These are phyloP conservation scores for Leccinum uliginosum DNA, from an alignment of 768 basidiomycete species.

Conservation along the genomic window DNA sequence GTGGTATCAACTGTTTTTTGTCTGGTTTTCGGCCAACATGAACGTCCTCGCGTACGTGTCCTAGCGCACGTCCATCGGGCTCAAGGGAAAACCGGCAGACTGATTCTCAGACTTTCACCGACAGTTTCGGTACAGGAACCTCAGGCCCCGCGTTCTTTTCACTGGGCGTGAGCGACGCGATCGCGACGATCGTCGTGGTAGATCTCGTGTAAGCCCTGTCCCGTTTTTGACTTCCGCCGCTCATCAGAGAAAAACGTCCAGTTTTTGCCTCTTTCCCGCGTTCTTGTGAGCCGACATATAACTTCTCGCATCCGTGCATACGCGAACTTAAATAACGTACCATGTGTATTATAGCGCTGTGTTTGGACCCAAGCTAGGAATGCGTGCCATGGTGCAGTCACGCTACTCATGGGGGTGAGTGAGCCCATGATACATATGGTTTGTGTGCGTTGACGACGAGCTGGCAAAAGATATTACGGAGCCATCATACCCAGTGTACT, in stretches of 20 bases:
- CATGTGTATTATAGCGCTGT: slow-evolving; percentile 33
- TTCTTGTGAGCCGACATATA: slow-evolving; percentile 30
- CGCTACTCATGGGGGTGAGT: slow-evolving; percentile 50
- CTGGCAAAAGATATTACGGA: slow-evolving; percentile 34
- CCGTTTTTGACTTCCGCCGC: background rate
- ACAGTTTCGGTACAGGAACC: slow-evolving; percentile 46
- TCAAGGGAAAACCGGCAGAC: background rate
- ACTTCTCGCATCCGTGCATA: background rate
- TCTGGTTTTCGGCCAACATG: slow-evolving; percentile 48
- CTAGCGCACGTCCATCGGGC: too few species aligned
- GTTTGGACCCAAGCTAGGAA: slow-evolving; percentile 52
- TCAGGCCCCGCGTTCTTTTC: slow-evolving; percentile 48
- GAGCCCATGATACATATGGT: slow-evolving; percentile 7
- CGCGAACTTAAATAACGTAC: background rate
- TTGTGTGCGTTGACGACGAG: background rate
- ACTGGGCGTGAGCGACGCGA: slow-evolving; percentile 41
- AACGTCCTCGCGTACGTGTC: slow-evolving; percentile 39
- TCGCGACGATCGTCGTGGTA: slow-evolving; percentile 38
- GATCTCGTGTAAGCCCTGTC: slow-evolving; percentile 39
- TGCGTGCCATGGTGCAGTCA: slow-evolving; percentile 55
- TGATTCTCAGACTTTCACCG: background rate
- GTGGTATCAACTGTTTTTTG: slow-evolving; percentile 46
- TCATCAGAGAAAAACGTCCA: slow-evolving; percentile 10
- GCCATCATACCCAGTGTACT: slow-evolving; percentile 40
- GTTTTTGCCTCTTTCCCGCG: slow-evolving; percentile 33